Percentiles rank a stretch among this genome's conserved stretches.
These are phyloP conservation scores for Ascoidea tarda DNA, from an alignment of 805 yeast genomes.

Conservation along the genomic window DNA sequence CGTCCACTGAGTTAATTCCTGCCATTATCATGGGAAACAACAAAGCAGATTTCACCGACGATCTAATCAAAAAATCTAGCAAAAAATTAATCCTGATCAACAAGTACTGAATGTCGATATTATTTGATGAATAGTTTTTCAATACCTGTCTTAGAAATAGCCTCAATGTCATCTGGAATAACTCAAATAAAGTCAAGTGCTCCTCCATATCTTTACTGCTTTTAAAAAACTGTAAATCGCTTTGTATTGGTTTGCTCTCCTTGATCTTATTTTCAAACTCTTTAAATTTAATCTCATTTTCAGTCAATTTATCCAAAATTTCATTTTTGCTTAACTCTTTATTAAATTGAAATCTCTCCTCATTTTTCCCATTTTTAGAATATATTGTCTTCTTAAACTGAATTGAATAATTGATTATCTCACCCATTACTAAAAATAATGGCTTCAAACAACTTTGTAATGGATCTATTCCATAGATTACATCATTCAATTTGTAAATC, in stretches of 20 bases:
- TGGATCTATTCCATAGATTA: slow-evolving; percentile 4
- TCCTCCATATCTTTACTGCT: background rate
- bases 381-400: background rate
- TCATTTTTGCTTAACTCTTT: too few relatives aligned
- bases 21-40: background rate
- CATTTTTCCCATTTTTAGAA: too few relatives aligned
- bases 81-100: background rate
- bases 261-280: background rate
- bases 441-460: slow-evolving; percentile 7
- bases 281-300: background rate
- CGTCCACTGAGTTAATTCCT: background rate
- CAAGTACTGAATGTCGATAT: slow-evolving; percentile 2
- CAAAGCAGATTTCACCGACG: slow-evolving; percentile 3
- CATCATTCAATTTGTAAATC: slow-evolving; percentile 1
- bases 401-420: background rate
- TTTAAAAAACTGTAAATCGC: background rate
- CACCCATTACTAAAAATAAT: slow-evolving; percentile 5
- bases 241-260: background rate
- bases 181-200: slow-evolving; percentile 2
- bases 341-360: too few relatives aligned
- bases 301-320: too few relatives aligned
- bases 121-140: background rate
- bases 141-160: slow-evolving; percentile 1
- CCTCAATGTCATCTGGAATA: slow-evolving; percentile 2
- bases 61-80: slow-evolving; percentile 1